phyloP scores from a whole-genome alignment of 108 stramenopile genomes.

The Nannochloropsis granulata region DNA sequence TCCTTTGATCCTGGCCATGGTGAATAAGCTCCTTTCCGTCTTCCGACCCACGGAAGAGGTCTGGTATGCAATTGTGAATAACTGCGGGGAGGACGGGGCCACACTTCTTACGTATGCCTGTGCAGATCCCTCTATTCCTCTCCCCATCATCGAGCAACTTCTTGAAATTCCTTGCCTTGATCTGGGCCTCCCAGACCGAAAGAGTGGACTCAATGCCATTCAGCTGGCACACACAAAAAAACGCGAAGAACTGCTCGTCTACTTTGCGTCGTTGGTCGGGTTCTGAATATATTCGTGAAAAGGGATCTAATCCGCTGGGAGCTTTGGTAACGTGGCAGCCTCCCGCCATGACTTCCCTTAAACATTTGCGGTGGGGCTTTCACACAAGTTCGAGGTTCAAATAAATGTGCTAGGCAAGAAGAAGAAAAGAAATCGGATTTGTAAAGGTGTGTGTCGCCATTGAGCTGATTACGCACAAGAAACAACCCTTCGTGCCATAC shows the following conservation, averaged over 20 bases:
- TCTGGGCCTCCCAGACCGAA: background rate
- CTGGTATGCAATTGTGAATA: background rate
- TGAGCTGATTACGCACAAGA: too few relatives aligned
- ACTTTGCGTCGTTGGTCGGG: background rate
- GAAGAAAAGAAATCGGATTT: too few relatives aligned
- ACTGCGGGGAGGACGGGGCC: background rate
- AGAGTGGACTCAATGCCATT: background rate
- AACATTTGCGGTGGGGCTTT: too few relatives aligned
- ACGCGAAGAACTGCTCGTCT: background rate
- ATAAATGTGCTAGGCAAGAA: too few relatives aligned
- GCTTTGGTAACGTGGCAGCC: too few relatives aligned
- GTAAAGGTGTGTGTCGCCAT: too few relatives aligned
- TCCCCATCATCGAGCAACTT: background rate
- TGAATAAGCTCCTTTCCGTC: background rate
- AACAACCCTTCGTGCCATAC: too few relatives aligned
- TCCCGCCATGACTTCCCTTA: too few relatives aligned
- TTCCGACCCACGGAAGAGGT: background rate
- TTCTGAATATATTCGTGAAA: background rate
- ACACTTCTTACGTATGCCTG: background rate
- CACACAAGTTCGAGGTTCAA: too few relatives aligned
- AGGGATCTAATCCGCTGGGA: too few relatives aligned
- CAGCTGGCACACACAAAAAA: background rate
- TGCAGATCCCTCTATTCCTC: background rate
- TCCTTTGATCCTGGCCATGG: background rate
- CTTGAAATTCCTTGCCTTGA: background rate